These are phyloP conservation scores for Penicillium expansum DNA, from an alignment of 2,329 filamentous ascomycete species.

Conservation along the genomic window DNA sequence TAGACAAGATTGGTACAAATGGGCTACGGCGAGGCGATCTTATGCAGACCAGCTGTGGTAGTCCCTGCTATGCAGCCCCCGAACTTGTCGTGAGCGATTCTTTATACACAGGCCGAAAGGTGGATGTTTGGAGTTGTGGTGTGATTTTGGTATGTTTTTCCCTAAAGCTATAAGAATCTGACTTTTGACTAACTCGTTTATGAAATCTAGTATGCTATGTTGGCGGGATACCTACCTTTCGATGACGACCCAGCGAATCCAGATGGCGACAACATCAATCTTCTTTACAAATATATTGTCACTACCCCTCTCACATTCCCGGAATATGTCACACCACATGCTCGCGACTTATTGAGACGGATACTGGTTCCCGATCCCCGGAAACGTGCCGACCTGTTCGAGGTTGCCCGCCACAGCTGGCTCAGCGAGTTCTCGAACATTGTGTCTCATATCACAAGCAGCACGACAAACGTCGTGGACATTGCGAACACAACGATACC, in stretches of 20 bases:
- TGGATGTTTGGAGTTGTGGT: conserved; percentile 98
- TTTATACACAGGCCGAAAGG: conserved; percentile 93
- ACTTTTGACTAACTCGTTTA: background rate
- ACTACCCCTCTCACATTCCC: conserved; percentile 95
- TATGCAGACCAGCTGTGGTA: conserved; percentile 99
- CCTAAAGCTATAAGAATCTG: background rate
- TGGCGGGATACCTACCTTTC: conserved; percentile 94
- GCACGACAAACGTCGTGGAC: conserved; percentile 80
- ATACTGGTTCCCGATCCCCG: conserved; percentile 94
- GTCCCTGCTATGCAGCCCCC: conserved; percentile 94
- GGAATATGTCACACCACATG: conserved; percentile 97
- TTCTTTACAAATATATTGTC: conserved; percentile 98
- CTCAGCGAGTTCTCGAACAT: conserved; percentile 95
- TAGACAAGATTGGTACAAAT: conserved; percentile 73
- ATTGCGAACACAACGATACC: conserved; percentile 76
- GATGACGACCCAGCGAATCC: conserved; percentile 98
- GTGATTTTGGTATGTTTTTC: conserved; percentile 78
- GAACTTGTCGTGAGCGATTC: conserved; percentile 97
- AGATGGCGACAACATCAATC: conserved; percentile 97
- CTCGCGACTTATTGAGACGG: conserved; percentile 82
- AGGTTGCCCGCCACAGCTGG: conserved; percentile 97
- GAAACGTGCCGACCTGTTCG: conserved; percentile 92
- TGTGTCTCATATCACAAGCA: conserved; percentile 95
- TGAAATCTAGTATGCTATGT: conserved; percentile 83
- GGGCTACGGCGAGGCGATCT: conserved; percentile 83